Base-by-base conservation (phyloP, 345 rosid species). In the Alliaria petiolata region DNA sequence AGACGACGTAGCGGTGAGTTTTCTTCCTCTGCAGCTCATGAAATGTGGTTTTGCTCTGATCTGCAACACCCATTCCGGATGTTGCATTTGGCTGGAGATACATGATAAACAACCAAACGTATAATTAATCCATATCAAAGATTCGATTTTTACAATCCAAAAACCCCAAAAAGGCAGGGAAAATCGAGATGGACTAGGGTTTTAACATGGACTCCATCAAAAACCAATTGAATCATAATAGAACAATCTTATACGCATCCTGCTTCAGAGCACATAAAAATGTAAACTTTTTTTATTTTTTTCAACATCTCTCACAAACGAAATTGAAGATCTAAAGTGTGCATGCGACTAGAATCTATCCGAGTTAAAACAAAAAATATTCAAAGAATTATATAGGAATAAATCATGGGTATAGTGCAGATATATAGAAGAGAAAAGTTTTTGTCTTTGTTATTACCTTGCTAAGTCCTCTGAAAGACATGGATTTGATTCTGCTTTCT, bases 51-150 rank as follows among this genome's bases (percentile, higher is more conserved):
- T 80, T 83, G 88, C 88, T 85, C 61, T 82, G 79, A 10, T 86
- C 92, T 22, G 86, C 86, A 39, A 89, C 89, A 0, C 91, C 91
- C 90, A 93, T 85, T 39, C 96, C 97, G 2, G 97, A 87, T 8
- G 84, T 72, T 43, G 97, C 91, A 84, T 85, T 93, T 17, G 85
- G 82, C 98, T 93, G 79, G 4, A 76, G 44, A 50, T 5, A 40
- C 5, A 25, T 3, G 1, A 33, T 2, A 12, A 59, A 26, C 28
- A 13, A 22, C 11, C 44, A 7, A 35, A 26, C 30, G 26, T 3
- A 12, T 3, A 8, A 22, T n/a, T n/a, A 31, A 47, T 14, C 14
- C 38, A 17, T 9, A 33, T 22, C 17, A 52, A 64, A 45, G 43
- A 58, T 25, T 39, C 67, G 19, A 47, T 57, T 65, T 73, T 65